Conservation (phyloP, 78 protist species). For the Planoprotostelium fungivorum region DNA sequence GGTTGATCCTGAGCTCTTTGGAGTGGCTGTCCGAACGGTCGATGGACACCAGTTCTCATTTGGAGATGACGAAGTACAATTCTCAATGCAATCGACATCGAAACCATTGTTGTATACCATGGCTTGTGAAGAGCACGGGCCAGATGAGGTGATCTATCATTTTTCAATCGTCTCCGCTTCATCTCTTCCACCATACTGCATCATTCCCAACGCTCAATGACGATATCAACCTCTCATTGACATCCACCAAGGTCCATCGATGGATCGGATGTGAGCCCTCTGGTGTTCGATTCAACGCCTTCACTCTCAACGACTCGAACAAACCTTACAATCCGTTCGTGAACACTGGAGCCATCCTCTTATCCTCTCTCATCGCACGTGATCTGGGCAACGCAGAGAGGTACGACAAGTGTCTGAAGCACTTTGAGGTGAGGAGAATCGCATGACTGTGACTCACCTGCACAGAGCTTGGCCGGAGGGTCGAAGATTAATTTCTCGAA, state of each 20-base stretch:
- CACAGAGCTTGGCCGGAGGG: constrained; percentile 26
- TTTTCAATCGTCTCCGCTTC: no score
- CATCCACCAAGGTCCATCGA: neutral
- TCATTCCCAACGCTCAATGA: neutral
- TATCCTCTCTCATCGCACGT: constrained; percentile 12
- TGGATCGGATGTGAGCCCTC: constrained; percentile 48
- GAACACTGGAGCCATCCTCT: constrained; percentile 71
- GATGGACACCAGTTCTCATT: constrained; percentile 60
- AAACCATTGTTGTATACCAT: constrained; percentile 34
- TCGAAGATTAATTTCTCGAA: constrained; percentile 13
- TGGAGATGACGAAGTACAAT: constrained; percentile 50
- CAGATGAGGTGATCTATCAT: constrained; percentile 26
- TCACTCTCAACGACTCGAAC: constrained; percentile 8
- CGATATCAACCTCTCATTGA: neutral
- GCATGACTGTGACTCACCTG: neutral
- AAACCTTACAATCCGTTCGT: constrained; percentile 64
- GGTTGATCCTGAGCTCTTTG: constrained; percentile 46
- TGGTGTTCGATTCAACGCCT: constrained; percentile 39
- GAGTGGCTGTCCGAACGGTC: constrained; percentile 45
- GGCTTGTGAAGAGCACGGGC: constrained; percentile 21
- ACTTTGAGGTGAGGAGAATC: neutral
- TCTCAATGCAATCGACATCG: constrained; percentile 28
- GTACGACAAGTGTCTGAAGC: neutral
- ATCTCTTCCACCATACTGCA: neutral
- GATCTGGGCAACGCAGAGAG: neutral